Evolutionary conservation across 208 protist genomes (phyloP), one percentile per base, ranked within the genome.

Genomic region (Blechomonas ayalai): DNA sequence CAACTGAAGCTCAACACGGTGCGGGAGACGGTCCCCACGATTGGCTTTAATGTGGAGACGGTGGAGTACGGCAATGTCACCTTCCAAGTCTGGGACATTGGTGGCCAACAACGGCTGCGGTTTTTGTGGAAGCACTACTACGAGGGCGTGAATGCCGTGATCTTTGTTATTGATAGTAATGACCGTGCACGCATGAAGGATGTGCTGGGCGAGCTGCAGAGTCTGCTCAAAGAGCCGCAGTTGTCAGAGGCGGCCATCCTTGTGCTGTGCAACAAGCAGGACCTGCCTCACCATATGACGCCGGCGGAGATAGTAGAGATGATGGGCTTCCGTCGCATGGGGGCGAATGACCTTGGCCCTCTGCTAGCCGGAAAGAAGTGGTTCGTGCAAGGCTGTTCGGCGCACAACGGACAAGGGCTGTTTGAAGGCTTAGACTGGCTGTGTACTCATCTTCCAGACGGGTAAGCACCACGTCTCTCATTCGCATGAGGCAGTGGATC

Each of bases 71-170:
- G 97, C 55, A 98, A 97, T 42, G 90, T 99, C 29, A 97, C 73
- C 25, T 98, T 99, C 46, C 97, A 95, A 40, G 70, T 99, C 12
- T 98, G 97, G 96, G 97, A 99, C 56, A 95, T 99, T 2, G 87
- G 87, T 22, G 97, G 97, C 13, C 96, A 98, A 75, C 85, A 98
- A 67, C 95, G 93, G 52, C 85, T 98, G 48, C 85, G 94, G 8
- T 57, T 56, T 9, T 63, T 99, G 24, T 98, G 96, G 97, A 82
- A 92, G 28, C 89, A 98, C 58, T 99, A 99, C 73, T 98, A 95
- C 74, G 83, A 97, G 22, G 95, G 95, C 45, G 95, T 83, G 3
- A 75, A 96, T 29, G 94, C 75, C 1, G 59, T 98, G 1, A 95
- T 97, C 52, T 97, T 95, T 59, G 92, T 98, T 5, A 55, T 97